These are phyloP conservation scores for Boletus huronensis DNA, from an alignment of 768 basidiomycete species.

Conservation along the genomic window DNA sequence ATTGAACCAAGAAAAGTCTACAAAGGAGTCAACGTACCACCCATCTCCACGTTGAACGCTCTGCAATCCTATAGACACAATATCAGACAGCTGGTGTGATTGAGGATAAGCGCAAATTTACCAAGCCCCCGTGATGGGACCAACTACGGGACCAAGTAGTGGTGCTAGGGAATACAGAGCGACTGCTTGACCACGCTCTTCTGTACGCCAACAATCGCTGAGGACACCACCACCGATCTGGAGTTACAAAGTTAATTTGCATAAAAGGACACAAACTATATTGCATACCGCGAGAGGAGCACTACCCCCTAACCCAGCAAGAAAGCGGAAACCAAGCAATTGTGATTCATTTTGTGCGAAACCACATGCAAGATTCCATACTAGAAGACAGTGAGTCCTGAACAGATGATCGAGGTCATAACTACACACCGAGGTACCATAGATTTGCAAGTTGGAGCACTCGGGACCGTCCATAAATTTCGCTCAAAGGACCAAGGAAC, in stretches of 20 bases:
- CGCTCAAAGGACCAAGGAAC: constrained; percentile 58
- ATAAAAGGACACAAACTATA: background rate
- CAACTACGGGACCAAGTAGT: constrained; percentile 60
- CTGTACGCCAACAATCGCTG: constrained; percentile 57
- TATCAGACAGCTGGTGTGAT: background rate
- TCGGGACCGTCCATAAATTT: constrained; percentile 63
- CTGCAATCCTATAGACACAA: constrained; percentile 42
- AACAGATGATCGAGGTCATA: background rate
- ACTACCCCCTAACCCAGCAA: constrained; percentile 70
- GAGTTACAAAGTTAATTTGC: background rate
- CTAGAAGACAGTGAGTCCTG: constrained; percentile 28
- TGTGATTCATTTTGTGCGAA: constrained; percentile 58
- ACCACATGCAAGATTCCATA: constrained; percentile 61
- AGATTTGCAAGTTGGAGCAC: constrained; percentile 64
- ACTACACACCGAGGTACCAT: constrained; percentile 53
- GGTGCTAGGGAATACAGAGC: constrained; percentile 65
- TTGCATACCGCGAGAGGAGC: constrained; percentile 53
- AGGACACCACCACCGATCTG: constrained; percentile 66
- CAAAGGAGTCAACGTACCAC: constrained; percentile 41
- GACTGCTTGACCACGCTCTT: constrained; percentile 62
- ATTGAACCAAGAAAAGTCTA: background rate
- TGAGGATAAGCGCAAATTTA: constrained; percentile 14
- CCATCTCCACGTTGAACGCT: constrained; percentile 69
- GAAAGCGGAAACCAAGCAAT: constrained; percentile 64
- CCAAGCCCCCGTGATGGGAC: constrained; percentile 63